These are phyloP conservation scores for Colletotrichum brevisporum DNA, from an alignment of 2,329 filamentous ascomycete species.

Conservation along the genomic window DNA sequence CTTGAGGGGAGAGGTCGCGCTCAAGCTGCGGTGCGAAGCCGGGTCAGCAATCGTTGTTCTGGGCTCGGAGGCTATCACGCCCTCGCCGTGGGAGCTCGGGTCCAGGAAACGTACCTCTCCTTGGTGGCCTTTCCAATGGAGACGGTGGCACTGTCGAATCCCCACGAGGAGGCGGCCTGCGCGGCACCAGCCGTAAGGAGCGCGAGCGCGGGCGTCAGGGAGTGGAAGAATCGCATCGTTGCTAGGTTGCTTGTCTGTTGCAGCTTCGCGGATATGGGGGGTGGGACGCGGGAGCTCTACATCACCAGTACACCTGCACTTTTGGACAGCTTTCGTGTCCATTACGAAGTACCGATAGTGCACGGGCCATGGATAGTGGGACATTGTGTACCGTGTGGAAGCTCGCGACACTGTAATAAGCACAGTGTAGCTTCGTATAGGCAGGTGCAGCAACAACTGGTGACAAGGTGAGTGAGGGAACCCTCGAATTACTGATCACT, in stretches of 20 bases:
- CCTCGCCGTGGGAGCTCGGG: constrained; percentile 29
- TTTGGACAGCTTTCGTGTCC: constrained; percentile 44
- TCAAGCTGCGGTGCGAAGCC: constrained; percentile 63
- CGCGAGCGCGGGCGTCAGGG: constrained; percentile 56
- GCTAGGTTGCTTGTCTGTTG: constrained; percentile 40
- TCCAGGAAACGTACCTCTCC: constrained; percentile 71
- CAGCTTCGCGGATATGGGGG: constrained; percentile 30
- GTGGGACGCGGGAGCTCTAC: constrained; percentile 33
- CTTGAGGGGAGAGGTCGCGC: constrained; percentile 70
- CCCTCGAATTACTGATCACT: not conserved
- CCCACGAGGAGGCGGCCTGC: constrained; percentile 74
- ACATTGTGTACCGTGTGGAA: not conserved
- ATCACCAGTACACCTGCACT: constrained; percentile 27
- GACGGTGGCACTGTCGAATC: constrained; percentile 80
- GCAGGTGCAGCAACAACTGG: not conserved
- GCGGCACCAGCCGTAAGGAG: constrained; percentile 65
- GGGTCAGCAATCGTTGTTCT: constrained; percentile 23
- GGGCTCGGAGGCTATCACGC: constrained; percentile 40
- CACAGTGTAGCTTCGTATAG: constrained; percentile 3
- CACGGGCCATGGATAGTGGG: constrained; percentile 30
- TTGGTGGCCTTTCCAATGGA: constrained; percentile 77
- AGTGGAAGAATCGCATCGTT: constrained; percentile 59
- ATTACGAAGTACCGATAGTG: constrained; percentile 36
- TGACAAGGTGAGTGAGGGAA: not conserved
- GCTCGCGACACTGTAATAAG: not conserved